A percentile compares a stretch with the other conserved stretches of the same genome.
Conservation (phyloP, 441 rosid genomes). For the Gossypium gossypioides region DNA sequence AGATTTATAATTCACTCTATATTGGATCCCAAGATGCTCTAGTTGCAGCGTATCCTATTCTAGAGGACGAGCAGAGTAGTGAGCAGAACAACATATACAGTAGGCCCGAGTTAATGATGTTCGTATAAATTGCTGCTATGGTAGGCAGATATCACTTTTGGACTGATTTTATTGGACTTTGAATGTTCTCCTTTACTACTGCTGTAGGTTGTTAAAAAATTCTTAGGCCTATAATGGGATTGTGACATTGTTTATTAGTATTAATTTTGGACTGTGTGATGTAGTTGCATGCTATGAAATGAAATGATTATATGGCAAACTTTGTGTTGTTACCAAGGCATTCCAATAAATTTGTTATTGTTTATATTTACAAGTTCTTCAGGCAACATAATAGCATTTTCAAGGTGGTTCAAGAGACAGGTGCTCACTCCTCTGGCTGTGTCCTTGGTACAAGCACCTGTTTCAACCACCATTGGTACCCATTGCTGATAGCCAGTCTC, state of each 20-base stretch:
- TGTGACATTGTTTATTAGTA: background rate
- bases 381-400: background rate
- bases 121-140: conserved; percentile 25
- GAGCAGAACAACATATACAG: conserved; percentile 65
- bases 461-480: too few species aligned
- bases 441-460: too few species aligned
- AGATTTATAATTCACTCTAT: conserved; percentile 86
- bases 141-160: background rate
- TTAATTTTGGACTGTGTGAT: background rate
- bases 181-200: background rate
- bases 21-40: conserved; percentile 85
- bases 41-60: conserved; percentile 77
- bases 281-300: background rate
- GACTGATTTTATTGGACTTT: background rate
- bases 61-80: conserved; percentile 65
- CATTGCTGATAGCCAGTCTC: too few species aligned
- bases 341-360: background rate
- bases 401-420: too few species aligned
- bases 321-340: background rate
- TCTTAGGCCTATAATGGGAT: background rate
- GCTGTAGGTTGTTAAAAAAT: background rate
- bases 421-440: too few species aligned
- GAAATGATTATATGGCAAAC: background rate
- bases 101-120: conserved; percentile 83
- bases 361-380: background rate